A percentile compares a stretch with the other conserved stretches of the same genome.
Conservation (phyloP, 2,329 filamentous ascomycete genomes). For the Ophiostoma himal-ulmi region DNA sequence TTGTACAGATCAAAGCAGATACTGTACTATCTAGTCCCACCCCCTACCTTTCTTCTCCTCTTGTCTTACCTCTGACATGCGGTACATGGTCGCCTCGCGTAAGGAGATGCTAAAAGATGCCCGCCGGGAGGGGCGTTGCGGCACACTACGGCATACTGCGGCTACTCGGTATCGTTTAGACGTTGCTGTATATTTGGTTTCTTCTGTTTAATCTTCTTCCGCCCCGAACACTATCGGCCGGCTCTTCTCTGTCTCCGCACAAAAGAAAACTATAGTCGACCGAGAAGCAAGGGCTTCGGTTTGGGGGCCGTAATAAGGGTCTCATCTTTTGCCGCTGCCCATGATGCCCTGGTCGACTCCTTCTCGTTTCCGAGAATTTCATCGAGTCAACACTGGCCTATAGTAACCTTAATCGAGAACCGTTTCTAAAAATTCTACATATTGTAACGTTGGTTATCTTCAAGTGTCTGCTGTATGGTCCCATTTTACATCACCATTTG, state of each 20-base stretch:
- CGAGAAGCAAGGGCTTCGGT: neutral
- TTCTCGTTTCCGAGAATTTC: neutral
- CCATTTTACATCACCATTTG: no score
- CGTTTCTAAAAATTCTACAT: no score
- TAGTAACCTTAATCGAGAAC: neutral
- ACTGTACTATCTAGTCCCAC: neutral
- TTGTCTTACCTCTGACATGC: neutral
- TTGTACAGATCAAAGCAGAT: neutral
- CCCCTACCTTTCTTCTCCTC: neutral
- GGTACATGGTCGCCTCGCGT: neutral
- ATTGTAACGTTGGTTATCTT: no score
- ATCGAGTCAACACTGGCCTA: neutral
- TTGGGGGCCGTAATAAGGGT: conserved; percentile 5
- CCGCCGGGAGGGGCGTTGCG: neutral
- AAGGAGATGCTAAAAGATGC: neutral
- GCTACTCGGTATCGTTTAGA: neutral
- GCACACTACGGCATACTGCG: neutral
- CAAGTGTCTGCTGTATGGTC: no score
- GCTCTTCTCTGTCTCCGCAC: neutral
- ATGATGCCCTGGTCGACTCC: neutral
- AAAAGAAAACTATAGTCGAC: neutral
- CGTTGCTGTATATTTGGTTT: neutral
- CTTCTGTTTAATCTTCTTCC: neutral
- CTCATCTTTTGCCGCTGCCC: neutral
- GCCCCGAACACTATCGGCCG: neutral